These are phyloP conservation scores for Eucalyptus leucophloia DNA, from an alignment of 345 rosid genomes.

Conservation along the genomic window DNA sequence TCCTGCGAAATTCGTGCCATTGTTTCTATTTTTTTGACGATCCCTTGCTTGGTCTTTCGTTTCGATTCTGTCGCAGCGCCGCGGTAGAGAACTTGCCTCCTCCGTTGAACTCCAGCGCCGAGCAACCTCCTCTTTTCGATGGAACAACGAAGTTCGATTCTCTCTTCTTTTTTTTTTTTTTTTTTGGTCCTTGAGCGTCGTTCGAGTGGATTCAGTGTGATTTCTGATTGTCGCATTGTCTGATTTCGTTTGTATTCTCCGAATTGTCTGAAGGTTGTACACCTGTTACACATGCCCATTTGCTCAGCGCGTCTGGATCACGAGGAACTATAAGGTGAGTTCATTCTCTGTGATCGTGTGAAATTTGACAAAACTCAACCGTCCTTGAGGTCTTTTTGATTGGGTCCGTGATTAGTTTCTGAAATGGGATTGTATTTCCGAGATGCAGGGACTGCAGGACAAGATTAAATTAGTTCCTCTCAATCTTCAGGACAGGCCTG, in stretches of 20 bases:
- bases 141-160: slow-evolving; percentile 51
- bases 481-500: slow-evolving; percentile 64
- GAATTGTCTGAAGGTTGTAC: slow-evolving; percentile 41
- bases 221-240: neutral
- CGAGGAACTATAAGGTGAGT: slow-evolving; percentile 77
- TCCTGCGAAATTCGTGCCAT: neutral
- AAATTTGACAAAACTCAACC: neutral
- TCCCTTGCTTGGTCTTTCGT: neutral
- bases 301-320: slow-evolving; percentile 94
- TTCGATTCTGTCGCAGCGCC: slow-evolving; percentile 1
- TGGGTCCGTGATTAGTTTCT: neutral
- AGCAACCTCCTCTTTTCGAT: slow-evolving; percentile 60
- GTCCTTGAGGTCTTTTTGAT: neutral
- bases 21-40: neutral
- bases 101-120: slow-evolving; percentile 32
- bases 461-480: slow-evolving; percentile 71
- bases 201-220: neutral
- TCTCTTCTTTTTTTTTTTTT: neutral
- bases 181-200: too few relatives aligned
- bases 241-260: neutral
- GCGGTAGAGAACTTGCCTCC: slow-evolving; percentile 35
- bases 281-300: slow-evolving; percentile 52
- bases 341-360: neutral
- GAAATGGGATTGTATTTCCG: neutral
- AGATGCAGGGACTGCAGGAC: slow-evolving; percentile 66